These are phyloP conservation scores for Nemania bipapillata DNA, from an alignment of 2,329 filamentous ascomycete species.

Conservation along the genomic window DNA sequence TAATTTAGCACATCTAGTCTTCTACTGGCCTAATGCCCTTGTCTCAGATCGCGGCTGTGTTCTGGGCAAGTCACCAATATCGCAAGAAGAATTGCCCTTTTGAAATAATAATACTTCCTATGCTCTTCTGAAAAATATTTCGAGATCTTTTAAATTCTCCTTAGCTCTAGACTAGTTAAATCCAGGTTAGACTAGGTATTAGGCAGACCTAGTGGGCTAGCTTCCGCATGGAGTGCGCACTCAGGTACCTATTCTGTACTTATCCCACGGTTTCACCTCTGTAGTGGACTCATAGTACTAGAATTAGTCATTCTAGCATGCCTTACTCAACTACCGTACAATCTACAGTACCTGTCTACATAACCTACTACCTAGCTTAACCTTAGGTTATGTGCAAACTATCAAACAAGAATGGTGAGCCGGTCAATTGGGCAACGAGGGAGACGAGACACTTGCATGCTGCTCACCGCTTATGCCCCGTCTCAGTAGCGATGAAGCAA, in stretches of 20 bases:
- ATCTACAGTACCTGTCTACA: too few species aligned
- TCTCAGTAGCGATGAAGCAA: neutral
- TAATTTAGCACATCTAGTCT: neutral
- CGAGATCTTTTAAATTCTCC: neutral
- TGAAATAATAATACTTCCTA: neutral
- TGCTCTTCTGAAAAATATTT: conserved; percentile 2
- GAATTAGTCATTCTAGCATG: too few species aligned
- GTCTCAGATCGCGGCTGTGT: conserved; percentile 15
- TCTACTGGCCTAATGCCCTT: neutral
- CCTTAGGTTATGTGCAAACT: too few species aligned
- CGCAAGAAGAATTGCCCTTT: neutral
- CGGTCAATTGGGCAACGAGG: conserved; percentile 12
- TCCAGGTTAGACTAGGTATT: too few species aligned
- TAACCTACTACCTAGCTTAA: too few species aligned
- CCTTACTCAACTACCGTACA: too few species aligned
- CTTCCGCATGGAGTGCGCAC: neutral
- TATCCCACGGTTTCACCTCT: too few species aligned
- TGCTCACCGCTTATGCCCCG: neutral
- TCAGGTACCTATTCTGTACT: too few species aligned
- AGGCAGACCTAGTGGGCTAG: neutral
- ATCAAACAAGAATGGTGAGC: too few species aligned
- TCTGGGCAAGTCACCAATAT: neutral
- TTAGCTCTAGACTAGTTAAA: too few species aligned
- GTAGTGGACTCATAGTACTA: too few species aligned
- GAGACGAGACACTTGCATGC: neutral